Conservation (phyloP, 495 filamentous ascomycete genomes). For the Parachaetomium inaequale region DNA sequence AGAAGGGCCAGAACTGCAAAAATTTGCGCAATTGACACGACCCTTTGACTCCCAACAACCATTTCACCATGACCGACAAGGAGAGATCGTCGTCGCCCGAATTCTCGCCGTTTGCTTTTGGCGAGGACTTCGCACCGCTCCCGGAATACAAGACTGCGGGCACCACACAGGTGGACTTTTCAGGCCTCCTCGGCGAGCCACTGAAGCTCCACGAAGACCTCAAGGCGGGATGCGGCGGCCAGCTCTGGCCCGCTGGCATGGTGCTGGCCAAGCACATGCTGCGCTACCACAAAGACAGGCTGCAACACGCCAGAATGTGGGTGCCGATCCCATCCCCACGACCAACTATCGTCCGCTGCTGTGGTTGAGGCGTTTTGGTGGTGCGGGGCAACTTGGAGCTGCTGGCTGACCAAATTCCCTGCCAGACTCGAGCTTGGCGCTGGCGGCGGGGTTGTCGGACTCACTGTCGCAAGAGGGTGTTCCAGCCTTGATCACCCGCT, state of each 20-base stretch:
- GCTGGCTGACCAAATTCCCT: constrained; percentile 16
- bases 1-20: neutral
- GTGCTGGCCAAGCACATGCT: constrained; percentile 81
- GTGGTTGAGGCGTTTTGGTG: neutral
- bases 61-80: constrained; percentile 6
- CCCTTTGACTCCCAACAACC: neutral
- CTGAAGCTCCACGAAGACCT: constrained; percentile 81
- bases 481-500: constrained; percentile 46
- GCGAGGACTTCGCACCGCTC: constrained; percentile 63
- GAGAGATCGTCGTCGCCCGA: constrained; percentile 35
- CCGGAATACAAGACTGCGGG: constrained; percentile 61
- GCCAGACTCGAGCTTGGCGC: constrained; percentile 86
- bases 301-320: constrained; percentile 70
- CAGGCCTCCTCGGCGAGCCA: constrained; percentile 63
- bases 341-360: neutral
- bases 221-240: constrained; percentile 81
- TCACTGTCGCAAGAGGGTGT: constrained; percentile 62
- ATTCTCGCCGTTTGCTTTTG: constrained; percentile 53
- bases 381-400: neutral
- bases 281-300: constrained; percentile 55
- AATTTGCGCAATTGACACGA: neutral
- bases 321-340: constrained; percentile 32
- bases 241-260: constrained; percentile 92
- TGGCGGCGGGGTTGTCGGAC: constrained; percentile 81
- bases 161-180: constrained; percentile 63